A percentile compares a stretch with the other conserved stretches of the same genome.
Evolutionary conservation across 148 eudicot genomes (phyloP).

Genomic region (Chenopodium berlandieri): DNA sequence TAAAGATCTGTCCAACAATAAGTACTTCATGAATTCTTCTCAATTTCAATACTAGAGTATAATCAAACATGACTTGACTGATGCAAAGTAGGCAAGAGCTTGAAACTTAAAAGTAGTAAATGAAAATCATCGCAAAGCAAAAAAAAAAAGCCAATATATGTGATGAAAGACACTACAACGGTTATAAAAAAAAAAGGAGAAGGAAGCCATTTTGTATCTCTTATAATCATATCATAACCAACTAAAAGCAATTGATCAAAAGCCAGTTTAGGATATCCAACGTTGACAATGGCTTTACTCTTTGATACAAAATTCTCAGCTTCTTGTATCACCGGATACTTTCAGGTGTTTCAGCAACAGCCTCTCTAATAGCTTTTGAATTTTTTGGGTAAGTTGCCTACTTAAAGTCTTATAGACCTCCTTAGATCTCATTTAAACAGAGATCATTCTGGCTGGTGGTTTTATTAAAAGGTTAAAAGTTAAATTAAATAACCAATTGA

Average conservation of each 20-base stretch:
- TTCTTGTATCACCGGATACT: not conserved
- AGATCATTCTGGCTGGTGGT: not conserved
- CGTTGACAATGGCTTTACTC: not conserved
- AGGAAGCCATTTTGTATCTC: not conserved
- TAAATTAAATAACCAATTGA: not conserved
- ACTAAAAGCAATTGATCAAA: not conserved
- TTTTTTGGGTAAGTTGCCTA: not conserved
- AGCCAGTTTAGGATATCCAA: not conserved
- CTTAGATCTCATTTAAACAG: not conserved
- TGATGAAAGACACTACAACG: not conserved
- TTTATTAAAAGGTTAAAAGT: too few relatives aligned
- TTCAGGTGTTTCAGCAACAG: not conserved
- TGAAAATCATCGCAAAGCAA: not conserved
- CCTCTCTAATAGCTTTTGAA: not conserved
- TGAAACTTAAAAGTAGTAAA: not conserved
- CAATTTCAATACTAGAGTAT: not conserved
- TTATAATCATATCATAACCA: not conserved
- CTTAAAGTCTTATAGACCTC: not conserved
- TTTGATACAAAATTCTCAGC: not conserved
- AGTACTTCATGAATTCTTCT: not conserved
- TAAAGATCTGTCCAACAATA: conserved; percentile 59
- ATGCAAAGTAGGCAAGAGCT: not conserved
- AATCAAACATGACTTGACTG: not conserved
- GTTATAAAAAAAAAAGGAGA: not conserved
- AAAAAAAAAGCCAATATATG: not conserved